phyloP scores from a whole-genome alignment of 2,329 filamentous ascomycete species.

The Trichoderma simmonsii region DNA sequence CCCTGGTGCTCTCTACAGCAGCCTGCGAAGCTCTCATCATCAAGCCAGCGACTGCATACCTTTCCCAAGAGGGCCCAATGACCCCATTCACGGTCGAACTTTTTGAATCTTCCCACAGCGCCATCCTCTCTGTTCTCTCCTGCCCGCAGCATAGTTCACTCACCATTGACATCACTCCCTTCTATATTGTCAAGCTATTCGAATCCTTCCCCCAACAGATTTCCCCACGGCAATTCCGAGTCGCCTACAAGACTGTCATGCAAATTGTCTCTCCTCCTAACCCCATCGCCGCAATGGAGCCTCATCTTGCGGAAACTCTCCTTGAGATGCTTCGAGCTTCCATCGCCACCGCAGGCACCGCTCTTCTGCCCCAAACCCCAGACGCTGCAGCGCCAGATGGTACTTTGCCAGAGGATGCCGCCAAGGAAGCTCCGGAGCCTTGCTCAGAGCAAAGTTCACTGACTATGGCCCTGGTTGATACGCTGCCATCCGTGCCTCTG shows the following conservation, averaged over 20 bases:
- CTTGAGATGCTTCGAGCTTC: slow-evolving; percentile 72
- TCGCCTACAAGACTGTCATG: slow-evolving; percentile 83
- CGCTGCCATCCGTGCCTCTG: slow-evolving; percentile 70
- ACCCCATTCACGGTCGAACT: slow-evolving; percentile 52
- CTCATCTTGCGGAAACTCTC: slow-evolving; percentile 73
- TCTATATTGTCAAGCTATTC: slow-evolving; percentile 80
- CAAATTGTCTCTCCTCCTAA: slow-evolving; percentile 79
- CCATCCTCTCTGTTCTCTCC: slow-evolving; percentile 75
- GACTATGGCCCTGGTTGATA: slow-evolving; percentile 73
- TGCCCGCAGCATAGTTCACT: slow-evolving; percentile 73
- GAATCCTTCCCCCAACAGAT: slow-evolving; percentile 74
- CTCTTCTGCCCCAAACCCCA: slow-evolving; percentile 36
- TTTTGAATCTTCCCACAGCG: slow-evolving; percentile 86
- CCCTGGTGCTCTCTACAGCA: slow-evolving; percentile 62
- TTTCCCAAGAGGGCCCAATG: slow-evolving; percentile 47
- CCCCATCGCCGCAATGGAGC: slow-evolving; percentile 67
- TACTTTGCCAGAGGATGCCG: slow-evolving; percentile 31
- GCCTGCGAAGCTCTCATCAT: slow-evolving; percentile 72
- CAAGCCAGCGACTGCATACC: slow-evolving; percentile 70
- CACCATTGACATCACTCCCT: slow-evolving; percentile 69
- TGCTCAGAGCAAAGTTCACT: slow-evolving; percentile 79
- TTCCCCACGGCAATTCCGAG: slow-evolving; percentile 79
- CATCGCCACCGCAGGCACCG: slow-evolving; percentile 50
- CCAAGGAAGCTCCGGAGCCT: slow-evolving; percentile 30
- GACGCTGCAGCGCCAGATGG: slow-evolving; percentile 32